Percentiles rank a stretch among this genome's conserved stretches.
phyloP scores from a whole-genome alignment of 2,329 filamentous ascomycete genomes.

The Aspergillus caelatus region DNA sequence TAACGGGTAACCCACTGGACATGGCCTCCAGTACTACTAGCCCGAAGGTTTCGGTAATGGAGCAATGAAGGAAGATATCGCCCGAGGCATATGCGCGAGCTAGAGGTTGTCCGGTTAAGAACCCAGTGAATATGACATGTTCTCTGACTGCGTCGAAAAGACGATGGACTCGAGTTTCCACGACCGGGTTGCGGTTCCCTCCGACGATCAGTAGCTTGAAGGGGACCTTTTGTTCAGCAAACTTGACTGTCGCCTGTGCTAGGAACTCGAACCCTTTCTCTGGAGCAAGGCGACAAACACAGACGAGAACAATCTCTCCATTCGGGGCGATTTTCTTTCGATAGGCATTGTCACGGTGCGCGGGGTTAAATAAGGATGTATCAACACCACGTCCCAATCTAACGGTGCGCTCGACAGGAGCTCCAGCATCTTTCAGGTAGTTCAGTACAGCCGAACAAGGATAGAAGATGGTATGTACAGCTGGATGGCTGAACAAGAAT shows the following conservation, averaged over 20 bases:
- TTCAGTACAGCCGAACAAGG: conserved; percentile 64
- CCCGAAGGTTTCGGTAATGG: conserved; percentile 72
- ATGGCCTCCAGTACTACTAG: conserved; percentile 71
- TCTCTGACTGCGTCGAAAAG: conserved; percentile 59
- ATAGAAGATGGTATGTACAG: conserved; percentile 69
- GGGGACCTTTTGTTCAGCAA: conserved; percentile 58
- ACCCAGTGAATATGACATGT: conserved; percentile 68
- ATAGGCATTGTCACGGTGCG: conserved; percentile 54
- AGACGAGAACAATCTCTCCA: conserved; percentile 67
- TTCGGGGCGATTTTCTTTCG: conserved; percentile 60
- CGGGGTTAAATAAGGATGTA: conserved; percentile 63
- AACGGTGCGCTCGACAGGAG: conserved; percentile 60
- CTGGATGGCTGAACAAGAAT: conserved; percentile 64
- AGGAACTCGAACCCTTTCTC: conserved; percentile 74
- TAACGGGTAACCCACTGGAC: conserved; percentile 70
- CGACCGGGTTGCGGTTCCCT: conserved; percentile 65
- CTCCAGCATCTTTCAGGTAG: conserved; percentile 62
- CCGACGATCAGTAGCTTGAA: conserved; percentile 71
- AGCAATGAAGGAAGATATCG: conserved; percentile 73
- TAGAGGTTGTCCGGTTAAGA: conserved; percentile 62
- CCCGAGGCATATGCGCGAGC: conserved; percentile 69
- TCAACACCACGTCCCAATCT: conserved; percentile 68
- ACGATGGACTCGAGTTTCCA: conserved; percentile 64
- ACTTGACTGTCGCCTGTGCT: conserved; percentile 55
- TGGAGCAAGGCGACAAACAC: conserved; percentile 67